Percentiles rank a stretch among this genome's conserved stretches.
Conservation (phyloP, 805 yeast species). For the Teunomyces cretensis region DNA sequence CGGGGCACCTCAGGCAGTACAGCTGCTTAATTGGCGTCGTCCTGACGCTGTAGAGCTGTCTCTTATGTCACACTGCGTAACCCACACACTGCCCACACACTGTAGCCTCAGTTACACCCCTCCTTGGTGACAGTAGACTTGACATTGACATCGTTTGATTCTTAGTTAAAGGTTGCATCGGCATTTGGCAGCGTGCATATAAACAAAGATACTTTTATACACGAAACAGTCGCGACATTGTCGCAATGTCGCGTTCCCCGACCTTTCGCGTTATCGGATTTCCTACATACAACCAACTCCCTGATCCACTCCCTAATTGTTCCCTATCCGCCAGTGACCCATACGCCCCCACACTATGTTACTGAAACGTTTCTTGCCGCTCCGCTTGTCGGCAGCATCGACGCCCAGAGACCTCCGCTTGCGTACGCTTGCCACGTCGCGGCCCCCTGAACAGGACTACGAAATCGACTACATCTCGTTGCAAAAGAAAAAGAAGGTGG, state of each 20-base stretch:
- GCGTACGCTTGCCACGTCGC: slow-evolving; percentile 6
- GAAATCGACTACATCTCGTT: slow-evolving; percentile 13
- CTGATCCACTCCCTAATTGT: slow-evolving; percentile 1
- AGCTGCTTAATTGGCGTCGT: too few relatives aligned
- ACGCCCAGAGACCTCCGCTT: background rate
- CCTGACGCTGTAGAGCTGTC: too few relatives aligned
- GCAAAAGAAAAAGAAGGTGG: slow-evolving; percentile 4
- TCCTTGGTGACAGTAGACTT: too few relatives aligned
- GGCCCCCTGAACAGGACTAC: slow-evolving; percentile 5
- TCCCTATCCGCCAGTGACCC: background rate
- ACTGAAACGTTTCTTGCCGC: background rate
- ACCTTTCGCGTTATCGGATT: slow-evolving; percentile 4
- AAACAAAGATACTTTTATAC: too few relatives aligned
- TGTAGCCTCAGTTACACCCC: too few relatives aligned
- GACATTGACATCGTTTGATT: too few relatives aligned
- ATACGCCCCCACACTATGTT: background rate
- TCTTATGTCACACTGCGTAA: too few relatives aligned
- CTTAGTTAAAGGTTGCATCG: too few relatives aligned
- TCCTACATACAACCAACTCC: slow-evolving; percentile 1
- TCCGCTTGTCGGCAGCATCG: background rate
- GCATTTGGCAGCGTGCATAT: too few relatives aligned
- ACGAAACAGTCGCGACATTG: background rate
- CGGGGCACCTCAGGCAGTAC: too few relatives aligned
- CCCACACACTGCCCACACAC: too few relatives aligned
- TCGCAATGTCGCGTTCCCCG: background rate